phyloP scores from a whole-genome alignment of 2,329 filamentous ascomycete species.

The Penicillium sclerotiorum region DNA sequence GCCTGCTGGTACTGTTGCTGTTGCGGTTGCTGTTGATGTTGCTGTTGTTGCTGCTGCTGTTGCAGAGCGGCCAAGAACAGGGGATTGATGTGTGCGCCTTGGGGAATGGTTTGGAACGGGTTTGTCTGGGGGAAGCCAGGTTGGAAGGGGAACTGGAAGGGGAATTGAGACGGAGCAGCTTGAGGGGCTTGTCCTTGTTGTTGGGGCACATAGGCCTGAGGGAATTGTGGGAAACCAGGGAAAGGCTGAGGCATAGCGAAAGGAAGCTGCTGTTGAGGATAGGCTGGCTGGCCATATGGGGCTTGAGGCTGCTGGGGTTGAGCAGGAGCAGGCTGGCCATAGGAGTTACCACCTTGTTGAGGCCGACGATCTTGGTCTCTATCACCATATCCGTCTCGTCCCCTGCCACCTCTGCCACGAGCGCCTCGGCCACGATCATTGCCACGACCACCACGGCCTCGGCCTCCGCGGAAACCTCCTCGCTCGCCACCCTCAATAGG shows the following conservation, averaged over 20 bases:
- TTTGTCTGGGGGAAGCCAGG: constrained; percentile 45
- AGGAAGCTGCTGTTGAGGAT: constrained; percentile 27
- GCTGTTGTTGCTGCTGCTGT: constrained; percentile 40
- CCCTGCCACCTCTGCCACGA: constrained; percentile 37
- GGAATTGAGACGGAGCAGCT: constrained; percentile 34
- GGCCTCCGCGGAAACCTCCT: constrained; percentile 47
- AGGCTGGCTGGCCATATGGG: constrained; percentile 26
- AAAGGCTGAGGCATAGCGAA: constrained; percentile 34
- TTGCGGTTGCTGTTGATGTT: constrained; percentile 21
- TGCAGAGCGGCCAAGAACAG: constrained; percentile 56
- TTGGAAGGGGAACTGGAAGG: constrained; percentile 45
- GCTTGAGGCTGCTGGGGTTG: constrained; percentile 28
- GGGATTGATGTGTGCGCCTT: constrained; percentile 59
- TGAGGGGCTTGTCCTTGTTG: constrained; percentile 34
- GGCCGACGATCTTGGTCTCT: constrained; percentile 32
- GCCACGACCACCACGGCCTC: constrained; percentile 52
- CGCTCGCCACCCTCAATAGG: constrained; percentile 39
- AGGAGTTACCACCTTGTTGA: constrained; percentile 30
- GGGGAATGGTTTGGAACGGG: constrained; percentile 42
- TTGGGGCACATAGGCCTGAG: constrained; percentile 33
- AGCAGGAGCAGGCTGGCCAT: constrained; percentile 17
- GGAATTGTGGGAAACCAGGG: constrained; percentile 23
- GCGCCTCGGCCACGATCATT: constrained; percentile 42
- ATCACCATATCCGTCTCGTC: constrained; percentile 33
- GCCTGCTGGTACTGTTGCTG: constrained; percentile 25